phyloP scores from a whole-genome alignment of 176 grass and related monocot genomes.

The Oryza longistaminata region DNA sequence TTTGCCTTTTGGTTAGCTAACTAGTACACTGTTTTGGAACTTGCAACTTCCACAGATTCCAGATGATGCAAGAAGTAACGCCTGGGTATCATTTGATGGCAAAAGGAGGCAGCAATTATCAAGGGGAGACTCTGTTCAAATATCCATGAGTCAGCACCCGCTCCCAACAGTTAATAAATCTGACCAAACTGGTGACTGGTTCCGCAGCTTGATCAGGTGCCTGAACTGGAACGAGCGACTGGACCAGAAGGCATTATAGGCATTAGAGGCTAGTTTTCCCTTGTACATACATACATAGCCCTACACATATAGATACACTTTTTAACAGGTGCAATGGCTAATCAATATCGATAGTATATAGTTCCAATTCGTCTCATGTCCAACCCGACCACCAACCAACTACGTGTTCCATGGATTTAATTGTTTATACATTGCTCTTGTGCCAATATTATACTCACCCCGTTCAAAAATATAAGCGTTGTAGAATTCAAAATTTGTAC shows the following conservation, averaged over 20 bases:
- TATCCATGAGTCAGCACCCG: slow-evolving; percentile 89
- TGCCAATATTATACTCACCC: background rate
- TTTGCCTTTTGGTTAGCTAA: slow-evolving; percentile 13
- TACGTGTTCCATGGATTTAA: background rate
- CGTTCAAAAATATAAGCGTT: too few species aligned
- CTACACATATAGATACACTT: slow-evolving; percentile 35
- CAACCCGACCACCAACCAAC: background rate
- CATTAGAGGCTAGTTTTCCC: background rate
- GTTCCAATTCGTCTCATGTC: background rate
- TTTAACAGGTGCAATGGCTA: background rate
- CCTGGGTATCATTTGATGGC: slow-evolving; percentile 91
- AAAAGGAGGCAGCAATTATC: slow-evolving; percentile 91
- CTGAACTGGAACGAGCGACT: slow-evolving; percentile 97
- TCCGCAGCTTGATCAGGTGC: slow-evolving; percentile 86
- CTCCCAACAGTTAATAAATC: slow-evolving; percentile 98
- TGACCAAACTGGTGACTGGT: slow-evolving; percentile 94
- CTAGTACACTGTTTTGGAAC: background rate
- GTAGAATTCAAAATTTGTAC: too few species aligned
- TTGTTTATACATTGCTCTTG: background rate
- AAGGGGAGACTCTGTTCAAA: slow-evolving; percentile 81
- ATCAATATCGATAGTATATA: background rate
- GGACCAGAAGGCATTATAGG: slow-evolving; percentile 88
- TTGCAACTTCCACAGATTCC: slow-evolving; percentile 66
- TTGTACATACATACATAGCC: slow-evolving; percentile 28
- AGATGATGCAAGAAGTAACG: slow-evolving; percentile 83